phyloP scores from a whole-genome alignment of 2,329 filamentous ascomycete species.

The Fusarium sororula region DNA sequence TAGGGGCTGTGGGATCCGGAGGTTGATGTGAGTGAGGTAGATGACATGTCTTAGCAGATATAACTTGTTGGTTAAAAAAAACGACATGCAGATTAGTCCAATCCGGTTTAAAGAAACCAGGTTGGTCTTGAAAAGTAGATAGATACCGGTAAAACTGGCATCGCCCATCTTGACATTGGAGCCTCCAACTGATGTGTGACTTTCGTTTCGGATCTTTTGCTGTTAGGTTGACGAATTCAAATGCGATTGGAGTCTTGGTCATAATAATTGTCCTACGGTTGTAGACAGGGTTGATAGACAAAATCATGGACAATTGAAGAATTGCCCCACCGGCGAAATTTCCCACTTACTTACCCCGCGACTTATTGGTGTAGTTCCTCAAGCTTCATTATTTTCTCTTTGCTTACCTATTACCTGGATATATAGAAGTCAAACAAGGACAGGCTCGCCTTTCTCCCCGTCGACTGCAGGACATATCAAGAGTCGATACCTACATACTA shows the following conservation, averaged over 20 bases:
- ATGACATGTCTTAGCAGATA: background rate
- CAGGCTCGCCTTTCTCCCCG: background rate
- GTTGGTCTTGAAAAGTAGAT: background rate
- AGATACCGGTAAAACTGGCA: slow-evolving; percentile 8
- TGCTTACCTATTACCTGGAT: background rate
- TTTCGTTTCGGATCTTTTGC: background rate
- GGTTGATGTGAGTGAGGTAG: background rate
- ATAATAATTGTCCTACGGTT: background rate
- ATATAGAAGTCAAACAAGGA: background rate
- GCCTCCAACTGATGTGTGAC: background rate
- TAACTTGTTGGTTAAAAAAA: background rate
- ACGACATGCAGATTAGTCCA: background rate
- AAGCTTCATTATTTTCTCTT: background rate
- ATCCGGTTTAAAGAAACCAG: background rate
- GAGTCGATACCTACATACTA: background rate
- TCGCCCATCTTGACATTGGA: background rate
- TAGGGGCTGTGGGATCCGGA: background rate
- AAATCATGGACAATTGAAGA: slow-evolving; percentile 6
- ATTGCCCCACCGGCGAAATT: slow-evolving; percentile 24
- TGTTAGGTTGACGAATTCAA: background rate
- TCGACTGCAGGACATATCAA: background rate
- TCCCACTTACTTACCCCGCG: slow-evolving; percentile 28
- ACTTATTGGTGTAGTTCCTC: slow-evolving; percentile 1
- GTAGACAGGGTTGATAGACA: background rate
- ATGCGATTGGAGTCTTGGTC: background rate